phyloP scores from a whole-genome alignment of 2,329 filamentous ascomycete species.

The Aspergillus sp. region DNA sequence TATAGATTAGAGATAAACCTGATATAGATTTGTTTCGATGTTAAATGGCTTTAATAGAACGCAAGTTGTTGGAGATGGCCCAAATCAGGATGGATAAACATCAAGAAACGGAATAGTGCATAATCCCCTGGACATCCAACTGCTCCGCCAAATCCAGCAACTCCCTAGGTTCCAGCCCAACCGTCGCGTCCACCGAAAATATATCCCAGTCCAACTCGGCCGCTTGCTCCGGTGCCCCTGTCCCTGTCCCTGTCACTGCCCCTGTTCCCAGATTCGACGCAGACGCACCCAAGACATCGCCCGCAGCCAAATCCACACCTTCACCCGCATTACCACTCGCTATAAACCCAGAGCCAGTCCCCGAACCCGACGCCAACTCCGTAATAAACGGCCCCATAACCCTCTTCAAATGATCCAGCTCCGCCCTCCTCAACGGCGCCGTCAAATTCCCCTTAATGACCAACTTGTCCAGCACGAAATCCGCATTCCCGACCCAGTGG shows the following conservation, averaged over 20 bases:
- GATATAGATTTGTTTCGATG: too few relatives aligned
- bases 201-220: slow-evolving; percentile 26
- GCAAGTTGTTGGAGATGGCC: too few relatives aligned
- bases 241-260: slow-evolving; percentile 19
- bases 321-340: not conserved
- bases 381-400: not conserved
- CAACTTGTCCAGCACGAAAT: slow-evolving; percentile 39
- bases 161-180: slow-evolving; percentile 25
- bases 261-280: too few relatives aligned
- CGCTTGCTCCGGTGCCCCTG: slow-evolving; percentile 27
- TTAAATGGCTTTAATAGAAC: too few relatives aligned
- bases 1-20: too few relatives aligned
- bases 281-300: too few relatives aligned
- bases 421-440: slow-evolving; percentile 38
- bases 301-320: not conserved
- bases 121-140: slow-evolving; percentile 14
- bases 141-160: slow-evolving; percentile 27
- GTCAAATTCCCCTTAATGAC: slow-evolving; percentile 40
- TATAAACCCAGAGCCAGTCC: too few relatives aligned
- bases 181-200: slow-evolving; percentile 22
- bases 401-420: slow-evolving; percentile 21
- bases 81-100: too few relatives aligned
- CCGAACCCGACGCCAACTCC: too few relatives aligned
- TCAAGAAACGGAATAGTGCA: not conserved
- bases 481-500: slow-evolving; percentile 38